Base-by-base conservation (phyloP, 2,329 filamentous ascomycete species). In the Neopestalotiopsis sp. region DNA sequence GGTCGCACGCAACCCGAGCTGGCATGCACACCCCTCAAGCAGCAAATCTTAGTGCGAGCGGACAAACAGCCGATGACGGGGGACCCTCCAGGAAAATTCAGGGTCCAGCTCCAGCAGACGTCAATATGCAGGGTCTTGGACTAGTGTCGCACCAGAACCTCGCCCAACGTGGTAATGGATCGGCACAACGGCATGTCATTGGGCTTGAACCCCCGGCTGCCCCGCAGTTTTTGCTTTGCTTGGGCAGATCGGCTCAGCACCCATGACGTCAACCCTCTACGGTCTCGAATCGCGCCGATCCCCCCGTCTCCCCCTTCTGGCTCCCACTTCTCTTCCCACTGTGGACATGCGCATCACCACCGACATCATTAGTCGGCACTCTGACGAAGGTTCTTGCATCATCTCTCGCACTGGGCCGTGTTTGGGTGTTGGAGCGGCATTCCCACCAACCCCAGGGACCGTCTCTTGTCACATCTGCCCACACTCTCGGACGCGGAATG, bases 311-410 rank as follows among this genome's bases (percentile, higher is more conserved):
- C 17, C 6, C 4, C 9, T 24, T 20, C 17, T 28, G 24, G 24
- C 24, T 28, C n/a, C n/a, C 45, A 17, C n/a, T 28, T 28, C 24
- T 28, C 45, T 14, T n/a, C n/a, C n/a, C 45, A 53, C n/a, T 53
- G 45, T 53, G 45, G 45, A 53, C 45, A 20, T 20, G 17, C 40
- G 72, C 73, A 74, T 74, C 73, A 75, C 73, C 72, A 73, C 72
- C 72, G 74, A 75, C 73, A 75, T 75, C 73, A 75, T 74, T 38
- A 13, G 34, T 28, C 58, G 57, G 49, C 30, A 34, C 69, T 70
- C 72, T 69, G 71, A 72, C 45, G 63, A 58, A 62, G 64, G 28
- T 63, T 59, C 28, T 32, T 34, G 30, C 30, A 66, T 67, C 70
- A 40, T 65, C 40, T 5, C 10, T 10, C 34, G 10, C 61, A 24